These are phyloP conservation scores for Baudoinia panamericana DNA, from an alignment of 495 filamentous ascomycete species.

Conservation along the genomic window DNA sequence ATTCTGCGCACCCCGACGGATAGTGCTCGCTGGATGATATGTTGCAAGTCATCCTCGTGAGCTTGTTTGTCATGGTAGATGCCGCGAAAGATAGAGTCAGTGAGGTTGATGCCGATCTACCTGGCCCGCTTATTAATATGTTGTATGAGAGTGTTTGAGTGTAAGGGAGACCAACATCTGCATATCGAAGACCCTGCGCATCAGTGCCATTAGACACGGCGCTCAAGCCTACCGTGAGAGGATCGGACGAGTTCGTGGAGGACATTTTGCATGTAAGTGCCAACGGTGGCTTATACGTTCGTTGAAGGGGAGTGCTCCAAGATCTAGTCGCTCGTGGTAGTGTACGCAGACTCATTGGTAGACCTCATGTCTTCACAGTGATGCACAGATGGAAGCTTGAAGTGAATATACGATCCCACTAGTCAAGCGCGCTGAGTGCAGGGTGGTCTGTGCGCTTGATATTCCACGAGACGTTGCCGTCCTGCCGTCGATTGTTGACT, in stretches of 20 bases:
- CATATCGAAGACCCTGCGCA: constrained; percentile 36
- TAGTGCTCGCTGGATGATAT: constrained; percentile 60
- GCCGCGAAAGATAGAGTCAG: constrained; percentile 75
- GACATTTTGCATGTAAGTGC: neutral
- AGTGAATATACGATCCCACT: too few species aligned
- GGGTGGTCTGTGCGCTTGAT: too few species aligned
- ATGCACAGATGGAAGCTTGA: too few species aligned
- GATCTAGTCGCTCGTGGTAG: too few species aligned
- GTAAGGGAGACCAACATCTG: constrained; percentile 39
- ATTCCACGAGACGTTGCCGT: too few species aligned
- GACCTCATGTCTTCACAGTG: too few species aligned
- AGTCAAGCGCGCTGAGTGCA: too few species aligned
- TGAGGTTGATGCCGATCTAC: constrained; percentile 84
- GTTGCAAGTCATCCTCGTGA: constrained; percentile 66
- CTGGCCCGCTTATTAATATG: constrained; percentile 2
- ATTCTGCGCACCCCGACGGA: constrained; percentile 73
- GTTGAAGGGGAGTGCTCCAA: too few species aligned
- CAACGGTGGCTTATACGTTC: too few species aligned
- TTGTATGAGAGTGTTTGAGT: constrained; percentile 14
- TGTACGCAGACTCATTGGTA: too few species aligned
- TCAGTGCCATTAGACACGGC: constrained; percentile 5
- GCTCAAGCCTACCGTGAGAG: constrained; percentile 7
- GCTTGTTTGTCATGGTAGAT: constrained; percentile 67
- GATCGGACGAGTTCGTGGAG: constrained; percentile 4
- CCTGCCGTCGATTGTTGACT: too few species aligned